Base-by-base conservation (phyloP, 164 flowering plant genomes). In the Nymphaea colorata region DNA sequence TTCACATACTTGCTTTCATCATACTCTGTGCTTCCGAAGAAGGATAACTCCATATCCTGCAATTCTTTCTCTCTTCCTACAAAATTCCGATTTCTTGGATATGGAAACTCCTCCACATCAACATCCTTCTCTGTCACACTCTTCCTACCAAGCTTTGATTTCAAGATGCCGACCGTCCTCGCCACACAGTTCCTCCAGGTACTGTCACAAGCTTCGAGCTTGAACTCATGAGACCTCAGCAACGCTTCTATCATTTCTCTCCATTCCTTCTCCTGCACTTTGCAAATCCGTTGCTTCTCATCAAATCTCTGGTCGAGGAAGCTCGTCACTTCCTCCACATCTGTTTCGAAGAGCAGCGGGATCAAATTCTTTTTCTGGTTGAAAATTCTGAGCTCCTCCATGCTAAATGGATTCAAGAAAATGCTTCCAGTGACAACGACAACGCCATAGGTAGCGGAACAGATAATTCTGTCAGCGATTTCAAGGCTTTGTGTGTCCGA, bases 341-440 rank as follows among this genome's bases (percentile, higher is more conserved):
- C 86, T 2, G 74, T 79, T 64, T 82, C 85, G 62, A 84, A 85
- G 65, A 86, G 83, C 42, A 90, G 6, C 14, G 98, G 98, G 61
- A 90, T 79, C 81, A 90, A 63, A 68, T 87, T 93, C 83, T 85
- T 93, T 81, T 90, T 93, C 64, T 88, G 95, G n/a, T 87, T 75
- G 63, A 93, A 90, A 83, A 90, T 87, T 65, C 87, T 79, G 11
- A 93, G 80, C 74, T 93, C 98, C 73, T 90, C 95, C 69, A 85
- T 55, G 69, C 82, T 88, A 2, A 82, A 69, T 67, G 76, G 87
- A 72, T 86, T 90, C 47, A 77, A 66, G 45, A 87, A 75, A 78
- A 79, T 81, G 14, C 82, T 71, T 47, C 68, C 67, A 0, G 93
- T 82, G 47, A 90, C 76, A 3, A 93, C 87, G 43, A 86, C 87